Percentiles rank a stretch among this genome's conserved stretches.
phyloP scores from a whole-genome alignment of 441 rosid genomes.

The Brassica hybrid region DNA sequence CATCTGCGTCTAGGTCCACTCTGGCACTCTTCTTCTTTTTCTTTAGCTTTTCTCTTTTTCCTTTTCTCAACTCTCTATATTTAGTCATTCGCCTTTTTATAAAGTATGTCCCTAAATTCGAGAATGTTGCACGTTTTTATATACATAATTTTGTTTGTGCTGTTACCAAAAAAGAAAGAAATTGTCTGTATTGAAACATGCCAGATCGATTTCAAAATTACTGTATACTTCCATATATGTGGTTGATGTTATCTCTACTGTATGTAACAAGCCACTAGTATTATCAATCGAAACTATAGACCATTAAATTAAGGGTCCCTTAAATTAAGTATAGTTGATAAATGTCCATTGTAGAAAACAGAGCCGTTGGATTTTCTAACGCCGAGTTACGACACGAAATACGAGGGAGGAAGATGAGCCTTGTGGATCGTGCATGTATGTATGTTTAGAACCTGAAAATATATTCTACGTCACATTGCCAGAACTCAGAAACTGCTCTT shows the following conservation, averaged over 20 bases:
- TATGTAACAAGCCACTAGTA: too few species aligned
- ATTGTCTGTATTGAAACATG: too few species aligned
- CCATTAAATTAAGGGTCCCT: background rate
- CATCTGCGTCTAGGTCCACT: constrained; percentile 32
- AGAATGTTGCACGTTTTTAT: constrained; percentile 1
- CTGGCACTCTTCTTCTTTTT: constrained; percentile 1
- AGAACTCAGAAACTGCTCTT: constrained; percentile 17
- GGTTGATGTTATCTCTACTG: too few species aligned
- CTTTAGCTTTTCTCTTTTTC: constrained; percentile 4
- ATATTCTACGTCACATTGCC: constrained; percentile 23
- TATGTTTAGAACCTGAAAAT: background rate
- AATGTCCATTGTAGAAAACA: background rate
- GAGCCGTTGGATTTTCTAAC: constrained; percentile 1
- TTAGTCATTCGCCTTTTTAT: constrained; percentile 9
- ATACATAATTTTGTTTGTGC: too few species aligned
- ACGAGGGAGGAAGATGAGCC: too few species aligned
- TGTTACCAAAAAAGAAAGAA: too few species aligned
- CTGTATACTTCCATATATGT: too few species aligned
- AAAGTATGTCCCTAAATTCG: background rate
- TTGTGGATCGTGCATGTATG: too few species aligned
- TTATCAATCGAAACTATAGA: too few species aligned
- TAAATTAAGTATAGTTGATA: background rate
- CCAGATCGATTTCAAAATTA: too few species aligned
- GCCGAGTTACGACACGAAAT: too few species aligned
- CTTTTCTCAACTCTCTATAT: background rate